Percentiles rank a stretch among this genome's conserved stretches.
Conservation (phyloP, 306 rosid genomes). For the Quercus variabilis region DNA sequence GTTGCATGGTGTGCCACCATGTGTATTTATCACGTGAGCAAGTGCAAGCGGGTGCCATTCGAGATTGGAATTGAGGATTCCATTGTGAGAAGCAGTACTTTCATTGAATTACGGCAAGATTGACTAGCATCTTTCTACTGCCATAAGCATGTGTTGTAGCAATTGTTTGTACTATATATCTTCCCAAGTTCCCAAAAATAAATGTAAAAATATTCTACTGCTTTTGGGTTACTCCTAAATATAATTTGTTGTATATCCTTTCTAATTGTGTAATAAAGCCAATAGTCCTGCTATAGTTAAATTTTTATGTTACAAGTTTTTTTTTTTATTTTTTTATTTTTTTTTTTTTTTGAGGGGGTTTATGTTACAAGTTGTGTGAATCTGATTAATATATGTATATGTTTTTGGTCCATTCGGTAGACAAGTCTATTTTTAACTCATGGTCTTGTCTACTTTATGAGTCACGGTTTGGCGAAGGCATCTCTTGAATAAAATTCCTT, state of each 20-base stretch:
- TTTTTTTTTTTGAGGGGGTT: not conserved
- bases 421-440: no score
- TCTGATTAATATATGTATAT: not conserved
- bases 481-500: no score
- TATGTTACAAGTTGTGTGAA: not conserved
- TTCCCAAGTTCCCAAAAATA: slow-evolving; percentile 25
- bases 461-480: not conserved
- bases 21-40: slow-evolving; percentile 23
- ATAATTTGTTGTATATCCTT: not conserved
- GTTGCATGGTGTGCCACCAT: slow-evolving; percentile 23
- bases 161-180: slow-evolving; percentile 19
- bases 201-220: slow-evolving; percentile 22
- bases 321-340: no score
- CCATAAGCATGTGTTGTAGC: slow-evolving; percentile 20
- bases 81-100: slow-evolving; percentile 13
- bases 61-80: slow-evolving; percentile 26
- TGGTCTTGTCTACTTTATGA: not conserved
- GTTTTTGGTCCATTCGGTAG: not conserved
- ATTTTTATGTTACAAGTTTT: not conserved
- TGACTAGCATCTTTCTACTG: slow-evolving; percentile 26
- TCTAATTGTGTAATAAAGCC: slow-evolving; percentile 7
- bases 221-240: not conserved
- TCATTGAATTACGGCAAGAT: slow-evolving; percentile 27
- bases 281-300: not conserved
- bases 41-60: slow-evolving; percentile 35